Conservation (phyloP, 495 filamentous ascomycete genomes). For the Talaromyces borbonicus region DNA sequence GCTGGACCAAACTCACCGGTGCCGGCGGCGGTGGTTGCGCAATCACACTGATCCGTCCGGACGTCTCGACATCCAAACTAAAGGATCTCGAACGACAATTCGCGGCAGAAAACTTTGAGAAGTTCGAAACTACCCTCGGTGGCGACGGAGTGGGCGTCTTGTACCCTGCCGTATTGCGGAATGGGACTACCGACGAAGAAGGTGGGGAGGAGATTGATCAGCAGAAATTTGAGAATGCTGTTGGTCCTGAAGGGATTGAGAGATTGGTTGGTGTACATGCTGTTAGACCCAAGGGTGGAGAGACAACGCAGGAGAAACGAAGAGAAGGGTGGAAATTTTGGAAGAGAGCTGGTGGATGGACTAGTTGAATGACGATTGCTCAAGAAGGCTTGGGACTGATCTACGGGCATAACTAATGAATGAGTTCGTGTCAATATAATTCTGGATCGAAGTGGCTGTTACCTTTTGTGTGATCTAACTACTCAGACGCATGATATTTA, state of each 20-base stretch:
- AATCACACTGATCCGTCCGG: constrained; percentile 64
- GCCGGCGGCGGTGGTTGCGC: constrained; percentile 80
- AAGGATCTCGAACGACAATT: constrained; percentile 48
- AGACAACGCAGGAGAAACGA: constrained; percentile 56
- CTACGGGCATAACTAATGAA: no score
- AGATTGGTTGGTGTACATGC: constrained; percentile 46
- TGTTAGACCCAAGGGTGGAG: no score
- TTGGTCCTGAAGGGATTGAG: constrained; percentile 71
- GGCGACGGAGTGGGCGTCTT: constrained; percentile 81
- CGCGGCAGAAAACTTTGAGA: constrained; percentile 58
- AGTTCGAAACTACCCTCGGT: constrained; percentile 68
- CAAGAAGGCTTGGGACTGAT: no score
- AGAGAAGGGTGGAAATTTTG: constrained; percentile 92
- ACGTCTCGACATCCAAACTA: constrained; percentile 9
- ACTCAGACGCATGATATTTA: no score
- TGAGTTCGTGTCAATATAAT: no score
- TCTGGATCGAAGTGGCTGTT: no score
- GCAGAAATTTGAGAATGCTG: constrained; percentile 66
- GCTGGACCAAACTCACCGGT: constrained; percentile 83
- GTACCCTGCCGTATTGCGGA: constrained; percentile 67
- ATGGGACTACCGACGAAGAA: constrained; percentile 44
- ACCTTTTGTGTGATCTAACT: no score
- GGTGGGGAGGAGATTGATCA: constrained; percentile 72
- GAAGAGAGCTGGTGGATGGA: constrained; percentile 37
- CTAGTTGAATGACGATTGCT: no score